Evolutionary conservation across 2,329 filamentous ascomycete genomes (phyloP), one percentile per base, ranked within the genome.

Genomic region (Colletotrichum kahawae): DNA sequence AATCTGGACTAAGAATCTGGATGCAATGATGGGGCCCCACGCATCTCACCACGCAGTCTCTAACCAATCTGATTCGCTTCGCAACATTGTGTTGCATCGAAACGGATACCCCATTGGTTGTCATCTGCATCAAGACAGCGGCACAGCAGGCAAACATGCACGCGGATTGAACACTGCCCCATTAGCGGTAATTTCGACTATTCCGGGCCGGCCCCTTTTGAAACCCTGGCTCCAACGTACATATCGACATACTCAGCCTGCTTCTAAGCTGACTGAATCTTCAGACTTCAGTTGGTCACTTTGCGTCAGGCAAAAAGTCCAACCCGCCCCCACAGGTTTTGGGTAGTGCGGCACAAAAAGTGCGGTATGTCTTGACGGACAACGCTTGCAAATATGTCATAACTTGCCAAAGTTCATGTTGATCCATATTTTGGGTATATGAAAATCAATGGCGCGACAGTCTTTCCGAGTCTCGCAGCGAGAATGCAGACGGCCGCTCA

Each of bases 211-310:
- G 24, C 24, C 27, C 54, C 21, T 57, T 57, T 31, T 57, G 13
- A 31, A 27, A 0, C 24, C 54, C 54, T 31, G 18, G 54, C 24
- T 7, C 9, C 54, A 57, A 57, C 16, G 27, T 31, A 7, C 24
- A 57, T 57, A 31, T 31, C 24, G 9, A 12, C 1, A 27, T 57
- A 24, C 54, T 27, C 27, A 57, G 54, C 24, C 27, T 57, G 54
- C 14, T 31, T 57, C 16, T 12, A 0, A 12, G 0, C 2, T 12
- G 0, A 18, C 4, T 29, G 16, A 31, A 3, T 9, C 1, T 29
- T 18, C 8, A 0, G 4, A 5, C 1, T 29, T 18, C 8, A 0
- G 4, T 12, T 31, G 54, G 14, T 31, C 54, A 24, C 16, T 31
- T 4, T 57, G 54, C 24, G 9, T 29, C 9, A 9, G 13, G 43